Base-by-base conservation (phyloP, 805 yeast genomes). In the Zygosaccharomyces kombuchaensis region DNA sequence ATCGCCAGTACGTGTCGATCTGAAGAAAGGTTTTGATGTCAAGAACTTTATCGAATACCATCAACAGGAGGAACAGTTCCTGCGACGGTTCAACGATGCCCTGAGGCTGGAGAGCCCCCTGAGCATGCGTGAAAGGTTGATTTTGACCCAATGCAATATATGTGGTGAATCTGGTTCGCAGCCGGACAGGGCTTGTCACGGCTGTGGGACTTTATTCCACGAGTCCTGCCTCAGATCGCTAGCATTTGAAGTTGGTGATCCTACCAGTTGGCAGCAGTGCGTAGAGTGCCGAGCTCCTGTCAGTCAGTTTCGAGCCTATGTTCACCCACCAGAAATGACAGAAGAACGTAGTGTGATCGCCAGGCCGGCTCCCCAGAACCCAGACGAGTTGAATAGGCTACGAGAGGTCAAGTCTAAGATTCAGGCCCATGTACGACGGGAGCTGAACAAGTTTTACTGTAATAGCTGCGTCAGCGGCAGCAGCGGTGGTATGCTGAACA, bases 381-480 rank as follows among this genome's bases (percentile, higher is more conserved):
- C 19, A 6, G 48, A 25, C 9, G 40, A 45, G 14, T 7, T 32
- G 16, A 46, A 32, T 7, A 40, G 43, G 23, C 21, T 51, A 21
- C 50, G 47, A 31, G 73, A 71, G 12, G 80, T 79, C 50, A 85
- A 86, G 55, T 58, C 67, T 14, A 63, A 67, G 27, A 74, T 86
- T 12, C 93, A 85, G 58, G 69, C 67, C 16, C 64, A 78, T 26
- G 81, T 86, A 9, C 66, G 87, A 34, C 68, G 72, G 14, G 70
- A 67, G 14, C 58, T 86, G 39, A 67, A 79, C 40, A 76, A 78
- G 2, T 60, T 74, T 22, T 80, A 78, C 56, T 62, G 67, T 13
- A 62, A 66, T 3, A 37, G 12, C 5, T 8, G 14, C 1, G 23
- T 13, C 17, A 67, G 68, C 0, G 13, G 13, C 13, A 31, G 9